phyloP scores from a whole-genome alignment of 2,329 filamentous ascomycete genomes.

The Aspergillus aculeatus region DNA sequence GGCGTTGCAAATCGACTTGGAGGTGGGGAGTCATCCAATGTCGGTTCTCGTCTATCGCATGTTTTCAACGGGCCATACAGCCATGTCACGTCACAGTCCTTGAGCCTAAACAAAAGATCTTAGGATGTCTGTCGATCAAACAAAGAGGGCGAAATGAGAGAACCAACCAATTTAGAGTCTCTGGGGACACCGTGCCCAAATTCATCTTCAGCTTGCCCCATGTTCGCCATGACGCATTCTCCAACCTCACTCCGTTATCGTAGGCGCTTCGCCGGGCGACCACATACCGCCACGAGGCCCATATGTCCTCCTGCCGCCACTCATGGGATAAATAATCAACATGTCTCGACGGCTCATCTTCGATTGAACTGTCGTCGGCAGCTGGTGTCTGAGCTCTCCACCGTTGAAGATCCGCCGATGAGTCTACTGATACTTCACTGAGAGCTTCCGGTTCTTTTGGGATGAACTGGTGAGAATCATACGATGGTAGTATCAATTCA shows the following conservation, averaged over 20 bases:
- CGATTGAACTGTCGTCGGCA: slow-evolving; percentile 76
- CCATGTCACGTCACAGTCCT: slow-evolving; percentile 97
- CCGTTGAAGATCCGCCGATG: slow-evolving; percentile 50
- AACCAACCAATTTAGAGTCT: slow-evolving; percentile 86
- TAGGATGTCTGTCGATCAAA: slow-evolving; percentile 1
- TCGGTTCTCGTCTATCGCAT: slow-evolving; percentile 57
- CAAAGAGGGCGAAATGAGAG: neutral
- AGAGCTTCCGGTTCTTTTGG: slow-evolving; percentile 42
- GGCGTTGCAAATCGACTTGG: slow-evolving; percentile 58
- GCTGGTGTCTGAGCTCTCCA: slow-evolving; percentile 62
- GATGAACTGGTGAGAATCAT: slow-evolving; percentile 47
- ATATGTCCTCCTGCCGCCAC: slow-evolving; percentile 94
- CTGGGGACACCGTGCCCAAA: slow-evolving; percentile 82
- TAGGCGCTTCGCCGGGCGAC: slow-evolving; percentile 76
- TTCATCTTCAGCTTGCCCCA: slow-evolving; percentile 93
- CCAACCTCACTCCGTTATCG: slow-evolving; percentile 75
- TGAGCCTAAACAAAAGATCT: slow-evolving; percentile 66
- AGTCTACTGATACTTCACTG: slow-evolving; percentile 24
- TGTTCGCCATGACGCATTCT: slow-evolving; percentile 96
- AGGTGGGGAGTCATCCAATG: slow-evolving; percentile 49
- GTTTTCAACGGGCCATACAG: slow-evolving; percentile 89
- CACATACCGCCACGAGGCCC: slow-evolving; percentile 95
- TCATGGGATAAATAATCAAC: slow-evolving; percentile 95
- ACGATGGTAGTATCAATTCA: slow-evolving; percentile 45
- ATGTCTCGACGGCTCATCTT: slow-evolving; percentile 74